Evolutionary conservation across 441 rosid species (phyloP), one percentile per base, ranked within the genome.

Genomic region (Pelargonium cotyledonis): DNA sequence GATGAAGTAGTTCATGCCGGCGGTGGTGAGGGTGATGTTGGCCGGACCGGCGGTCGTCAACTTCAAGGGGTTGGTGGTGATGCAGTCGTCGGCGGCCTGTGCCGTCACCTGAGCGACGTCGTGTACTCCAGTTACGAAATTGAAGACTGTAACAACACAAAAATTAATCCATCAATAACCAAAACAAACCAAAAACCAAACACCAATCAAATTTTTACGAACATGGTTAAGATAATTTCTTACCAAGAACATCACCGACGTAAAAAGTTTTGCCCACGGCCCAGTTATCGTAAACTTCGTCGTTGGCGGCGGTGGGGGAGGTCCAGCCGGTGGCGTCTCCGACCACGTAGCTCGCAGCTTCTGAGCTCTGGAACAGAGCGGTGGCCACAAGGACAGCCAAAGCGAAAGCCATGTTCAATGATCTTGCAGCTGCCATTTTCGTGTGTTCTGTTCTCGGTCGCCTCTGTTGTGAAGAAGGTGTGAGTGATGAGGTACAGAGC

Each of bases 41-140:
- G 53, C 53, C 53, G 53, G 53, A 10, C 53, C 53, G 53, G n/a
- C 4, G n/a, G 53, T 47, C n/a, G 12, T n/a, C n/a, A 47, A 3
- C 0, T n/a, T 47, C 4, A 47, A 9, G 53, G 53, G 53, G 26
- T 23, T 23, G n/a, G 53, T 47, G n/a, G n/a, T 12, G 53, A 47
- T 47, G 12, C 53, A 47, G 53, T 47, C 53, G 53, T 47, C 53
- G 53, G 53, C 53, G 53, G 53, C 53, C 53, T 47, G 53, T 3
- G n/a, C n/a, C 2, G n/a, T 47, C 53, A 47, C 53, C 53, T 47
- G 53, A 47, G 53, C 53, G 4, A 47, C 53, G 53, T 23, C 26
- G 26, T 23, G 26, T 23, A 23, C 26, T 23, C 26, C 26, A 23
- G 26, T 23, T 23, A 23, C 26, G 26, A 23, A 23, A 23, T 23